Percentiles rank a stretch among this genome's conserved stretches.
These are phyloP conservation scores for Tricholoma bakamatsutake DNA, from an alignment of 768 basidiomycete genomes.

Conservation along the genomic window DNA sequence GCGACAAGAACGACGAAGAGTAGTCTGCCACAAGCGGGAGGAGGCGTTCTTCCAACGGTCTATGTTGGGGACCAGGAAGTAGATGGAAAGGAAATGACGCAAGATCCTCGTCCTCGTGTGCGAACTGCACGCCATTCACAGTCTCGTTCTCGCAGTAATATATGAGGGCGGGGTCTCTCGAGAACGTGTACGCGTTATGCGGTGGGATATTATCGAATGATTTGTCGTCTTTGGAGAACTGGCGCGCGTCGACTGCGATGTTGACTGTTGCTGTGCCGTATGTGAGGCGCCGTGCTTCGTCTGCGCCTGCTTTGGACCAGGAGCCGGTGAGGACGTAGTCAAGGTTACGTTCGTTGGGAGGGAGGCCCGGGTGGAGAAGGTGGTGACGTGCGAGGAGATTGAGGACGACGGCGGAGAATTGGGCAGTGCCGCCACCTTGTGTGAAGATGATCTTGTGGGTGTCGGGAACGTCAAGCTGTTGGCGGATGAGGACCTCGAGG, in stretches of 20 bases:
- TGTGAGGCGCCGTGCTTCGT: conserved; percentile 74
- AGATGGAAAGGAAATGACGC: conserved; percentile 80
- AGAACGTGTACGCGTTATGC: conserved; percentile 68
- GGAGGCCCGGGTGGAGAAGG: conserved; percentile 60
- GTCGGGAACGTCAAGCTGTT: conserved; percentile 73
- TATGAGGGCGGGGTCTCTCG: conserved; percentile 76
- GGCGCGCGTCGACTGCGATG: conserved; percentile 66
- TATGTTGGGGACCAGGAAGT: conserved; percentile 31
- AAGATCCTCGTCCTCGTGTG: conserved; percentile 44
- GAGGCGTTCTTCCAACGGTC: conserved; percentile 30
- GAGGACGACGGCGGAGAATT: conserved; percentile 89
- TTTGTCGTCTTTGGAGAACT: conserved; percentile 57
- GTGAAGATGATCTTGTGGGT: conserved; percentile 87
- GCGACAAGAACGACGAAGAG: conserved; percentile 94
- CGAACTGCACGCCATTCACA: conserved; percentile 90
- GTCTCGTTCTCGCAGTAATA: conserved; percentile 99
- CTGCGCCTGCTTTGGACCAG: conserved; percentile 84
- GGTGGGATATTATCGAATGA: conserved; percentile 78
- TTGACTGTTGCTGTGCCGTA: conserved; percentile 45
- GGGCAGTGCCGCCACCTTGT: conserved; percentile 89
- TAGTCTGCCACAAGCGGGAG: conserved; percentile 91
- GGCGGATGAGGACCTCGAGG: conserved; percentile 62
- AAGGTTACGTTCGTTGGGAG: conserved; percentile 50
- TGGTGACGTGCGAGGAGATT: conserved; percentile 87
- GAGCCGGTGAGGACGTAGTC: conserved; percentile 93